phyloP scores from a whole-genome alignment of 2,329 filamentous ascomycete species.

The Tothia fuscella region DNA sequence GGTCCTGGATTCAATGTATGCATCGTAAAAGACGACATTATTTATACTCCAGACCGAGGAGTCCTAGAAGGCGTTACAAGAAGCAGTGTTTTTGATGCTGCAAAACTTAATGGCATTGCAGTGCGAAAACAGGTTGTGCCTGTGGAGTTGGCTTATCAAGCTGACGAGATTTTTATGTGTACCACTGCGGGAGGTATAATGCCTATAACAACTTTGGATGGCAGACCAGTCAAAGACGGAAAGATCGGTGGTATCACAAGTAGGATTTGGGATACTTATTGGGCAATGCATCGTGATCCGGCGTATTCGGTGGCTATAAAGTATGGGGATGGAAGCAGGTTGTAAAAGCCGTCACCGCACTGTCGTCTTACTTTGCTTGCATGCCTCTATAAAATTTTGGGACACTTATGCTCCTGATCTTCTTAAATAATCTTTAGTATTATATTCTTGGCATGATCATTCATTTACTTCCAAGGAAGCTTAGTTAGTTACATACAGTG shows the following conservation, averaged over 20 bases:
- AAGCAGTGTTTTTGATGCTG: slow-evolving; percentile 36
- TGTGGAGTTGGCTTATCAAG: slow-evolving; percentile 28
- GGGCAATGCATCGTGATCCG: slow-evolving; percentile 35
- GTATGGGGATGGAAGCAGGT: too few relatives aligned
- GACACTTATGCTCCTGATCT: too few relatives aligned
- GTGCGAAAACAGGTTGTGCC: slow-evolving; percentile 32
- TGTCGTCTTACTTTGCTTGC: too few relatives aligned
- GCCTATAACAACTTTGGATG: slow-evolving; percentile 39
- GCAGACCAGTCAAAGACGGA: slow-evolving; percentile 28
- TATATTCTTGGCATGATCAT: too few relatives aligned
- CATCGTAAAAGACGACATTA: slow-evolving; percentile 32
- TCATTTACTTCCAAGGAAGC: too few relatives aligned
- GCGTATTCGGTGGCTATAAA: slow-evolving; percentile 24
- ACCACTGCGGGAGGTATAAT: slow-evolving; percentile 43
- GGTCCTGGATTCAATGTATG: slow-evolving; percentile 39
- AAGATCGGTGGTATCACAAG: slow-evolving; percentile 35
- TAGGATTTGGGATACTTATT: slow-evolving; percentile 40
- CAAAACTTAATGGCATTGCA: slow-evolving; percentile 22
- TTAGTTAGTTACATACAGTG: too few relatives aligned
- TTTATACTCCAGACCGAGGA: slow-evolving; percentile 37
- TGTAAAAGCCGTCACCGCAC: too few relatives aligned
- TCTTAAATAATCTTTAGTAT: too few relatives aligned
- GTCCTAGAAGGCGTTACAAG: slow-evolving; percentile 38
- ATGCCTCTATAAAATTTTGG: too few relatives aligned
- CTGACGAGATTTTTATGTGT: slow-evolving; percentile 41